Evolutionary conservation across 345 rosid species (phyloP).

Genomic region (Linum tenue): DNA sequence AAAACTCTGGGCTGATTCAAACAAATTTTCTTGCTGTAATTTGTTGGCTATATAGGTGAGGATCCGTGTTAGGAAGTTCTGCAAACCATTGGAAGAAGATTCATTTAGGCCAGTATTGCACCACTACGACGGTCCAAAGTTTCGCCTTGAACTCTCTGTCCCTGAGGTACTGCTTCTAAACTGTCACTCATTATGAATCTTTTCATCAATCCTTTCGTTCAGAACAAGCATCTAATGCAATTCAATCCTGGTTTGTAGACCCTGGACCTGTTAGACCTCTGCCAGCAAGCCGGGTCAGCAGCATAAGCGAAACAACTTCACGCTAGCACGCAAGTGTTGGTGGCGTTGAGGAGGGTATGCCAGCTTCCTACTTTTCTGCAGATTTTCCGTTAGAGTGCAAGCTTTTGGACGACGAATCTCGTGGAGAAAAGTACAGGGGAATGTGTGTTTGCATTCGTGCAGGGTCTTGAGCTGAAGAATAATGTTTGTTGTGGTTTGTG

Average conservation of each 20-base stretch:
- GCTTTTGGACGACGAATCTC: conserved; percentile 29
- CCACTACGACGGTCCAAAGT: conserved; percentile 97
- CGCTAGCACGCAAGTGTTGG: conserved; percentile 11
- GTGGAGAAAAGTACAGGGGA: conserved; percentile 20
- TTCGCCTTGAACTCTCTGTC: conserved; percentile 89
- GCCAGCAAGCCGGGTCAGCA: conserved; percentile 77
- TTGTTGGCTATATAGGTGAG: conserved; percentile 45
- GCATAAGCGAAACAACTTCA: conserved; percentile 26
- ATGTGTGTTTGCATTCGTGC: conserved; percentile 1
- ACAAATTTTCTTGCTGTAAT: background rate
- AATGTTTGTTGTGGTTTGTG: conserved; percentile 5
- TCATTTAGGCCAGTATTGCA: conserved; percentile 93
- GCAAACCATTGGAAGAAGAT: conserved; percentile 96
- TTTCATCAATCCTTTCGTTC: background rate
- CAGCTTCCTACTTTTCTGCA: conserved; percentile 25
- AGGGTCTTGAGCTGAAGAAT: conserved; percentile 26
- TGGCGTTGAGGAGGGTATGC: conserved; percentile 19
- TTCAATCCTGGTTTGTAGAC: conserved; percentile 43
- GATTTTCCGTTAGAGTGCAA: conserved; percentile 39
- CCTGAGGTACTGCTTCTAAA: conserved; percentile 67
- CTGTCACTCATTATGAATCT: background rate
- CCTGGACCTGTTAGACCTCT: conserved; percentile 73
- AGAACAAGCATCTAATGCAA: background rate
- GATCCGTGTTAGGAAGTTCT: conserved; percentile 68
- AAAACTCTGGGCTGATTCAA: background rate